Conservation (phyloP, 108 stramenopile genomes). For the Cyclotella distinguenda region DNA sequence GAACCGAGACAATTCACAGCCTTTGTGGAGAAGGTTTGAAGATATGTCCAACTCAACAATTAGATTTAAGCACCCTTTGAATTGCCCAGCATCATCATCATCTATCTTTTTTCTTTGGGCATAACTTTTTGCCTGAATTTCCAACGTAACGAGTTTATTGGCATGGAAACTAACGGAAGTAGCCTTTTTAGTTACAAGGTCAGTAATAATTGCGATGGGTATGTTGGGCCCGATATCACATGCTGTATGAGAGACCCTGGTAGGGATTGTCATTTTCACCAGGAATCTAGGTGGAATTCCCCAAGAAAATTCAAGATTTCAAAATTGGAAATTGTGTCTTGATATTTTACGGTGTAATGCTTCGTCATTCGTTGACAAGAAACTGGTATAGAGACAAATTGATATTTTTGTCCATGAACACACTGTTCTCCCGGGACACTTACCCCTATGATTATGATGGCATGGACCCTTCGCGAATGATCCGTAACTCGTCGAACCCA, state of each 20-base stretch:
- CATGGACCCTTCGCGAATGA: too few relatives aligned
- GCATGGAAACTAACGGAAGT: slow-evolving; percentile 27
- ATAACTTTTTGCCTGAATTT: background rate
- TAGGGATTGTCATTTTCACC: background rate
- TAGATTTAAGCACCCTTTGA: slow-evolving; percentile 9
- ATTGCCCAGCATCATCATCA: background rate
- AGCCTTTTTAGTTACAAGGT: slow-evolving; percentile 24
- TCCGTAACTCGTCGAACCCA: too few relatives aligned
- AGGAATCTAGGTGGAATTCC: too few relatives aligned
- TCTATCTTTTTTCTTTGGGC: background rate
- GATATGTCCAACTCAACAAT: slow-evolving; percentile 28
- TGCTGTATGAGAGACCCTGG: slow-evolving; percentile 10
- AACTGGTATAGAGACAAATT: too few relatives aligned
- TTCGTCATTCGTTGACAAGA: too few relatives aligned
- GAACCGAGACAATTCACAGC: slow-evolving; percentile 18
- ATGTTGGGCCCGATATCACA: slow-evolving; percentile 26
- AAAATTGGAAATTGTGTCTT: too few relatives aligned
- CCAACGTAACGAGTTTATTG: slow-evolving; percentile 21
- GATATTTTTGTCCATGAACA: too few relatives aligned
- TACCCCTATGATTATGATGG: too few relatives aligned
- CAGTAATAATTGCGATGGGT: slow-evolving; percentile 8
- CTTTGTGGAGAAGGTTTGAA: slow-evolving; percentile 39
- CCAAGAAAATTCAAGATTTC: too few relatives aligned
- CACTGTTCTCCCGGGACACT: too few relatives aligned
- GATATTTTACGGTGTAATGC: too few relatives aligned